phyloP scores from a whole-genome alignment of 2,329 filamentous ascomycete species.

The Pseudogymnoascus sp. region DNA sequence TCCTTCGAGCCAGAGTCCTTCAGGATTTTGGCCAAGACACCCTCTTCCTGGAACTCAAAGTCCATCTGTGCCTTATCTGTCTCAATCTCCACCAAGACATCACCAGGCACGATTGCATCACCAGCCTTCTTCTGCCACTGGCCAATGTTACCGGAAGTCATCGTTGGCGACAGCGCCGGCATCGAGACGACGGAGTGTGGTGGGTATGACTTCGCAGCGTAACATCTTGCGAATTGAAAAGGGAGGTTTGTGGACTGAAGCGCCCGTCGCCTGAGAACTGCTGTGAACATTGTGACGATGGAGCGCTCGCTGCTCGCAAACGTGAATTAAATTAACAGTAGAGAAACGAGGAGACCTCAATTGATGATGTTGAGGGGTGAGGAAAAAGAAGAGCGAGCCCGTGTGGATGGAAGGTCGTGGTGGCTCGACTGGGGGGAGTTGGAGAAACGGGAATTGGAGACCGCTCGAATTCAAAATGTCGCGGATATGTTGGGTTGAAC shows the following conservation, averaged over 20 bases:
- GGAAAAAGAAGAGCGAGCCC: not conserved
- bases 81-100: conserved; percentile 96
- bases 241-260: conserved; percentile 45
- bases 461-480: conserved; percentile 6
- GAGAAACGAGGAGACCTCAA: not conserved
- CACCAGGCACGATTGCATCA: conserved; percentile 78
- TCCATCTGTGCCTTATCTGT: conserved; percentile 99
- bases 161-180: conserved; percentile 95
- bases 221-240: conserved; percentile 52
- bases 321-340: not conserved
- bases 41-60: conserved; percentile 99
- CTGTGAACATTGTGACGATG: conserved; percentile 49
- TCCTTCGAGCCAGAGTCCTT: conserved; percentile 93
- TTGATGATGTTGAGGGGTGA: not conserved
- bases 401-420: not conserved
- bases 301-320: conserved; percentile 1
- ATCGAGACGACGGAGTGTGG: conserved; percentile 94
- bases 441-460: not conserved
- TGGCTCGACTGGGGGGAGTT: not conserved
- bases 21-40: conserved; percentile 87
- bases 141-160: conserved; percentile 95
- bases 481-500: conserved; percentile 9
- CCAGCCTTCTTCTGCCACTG: conserved; percentile 96
- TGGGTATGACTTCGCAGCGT: conserved; percentile 68
- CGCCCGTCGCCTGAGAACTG: conserved; percentile 56